Evolutionary conservation across 495 filamentous ascomycete genomes (phyloP), one percentile per base, ranked within the genome.

Genomic region (Staphylotrichum longicolle): DNA sequence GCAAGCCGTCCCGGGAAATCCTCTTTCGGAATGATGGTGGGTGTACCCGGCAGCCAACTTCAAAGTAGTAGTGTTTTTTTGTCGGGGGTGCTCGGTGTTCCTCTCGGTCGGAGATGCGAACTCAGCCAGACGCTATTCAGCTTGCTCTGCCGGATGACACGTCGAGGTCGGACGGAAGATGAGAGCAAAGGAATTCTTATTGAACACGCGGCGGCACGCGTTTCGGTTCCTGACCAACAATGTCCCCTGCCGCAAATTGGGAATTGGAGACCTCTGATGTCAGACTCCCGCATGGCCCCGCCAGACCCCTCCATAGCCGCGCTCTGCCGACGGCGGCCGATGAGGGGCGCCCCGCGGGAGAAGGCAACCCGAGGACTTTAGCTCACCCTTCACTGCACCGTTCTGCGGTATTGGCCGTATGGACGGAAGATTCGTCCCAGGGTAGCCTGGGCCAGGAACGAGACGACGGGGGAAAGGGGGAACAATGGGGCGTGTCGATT

Each of bases 1-100:
- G 58, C 61, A 54, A 5, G 49, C 12, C 61, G 57, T 65, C 68
- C 68, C 68, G 68, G 66, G 62, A 71, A 71, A 68, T 71, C 66
- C 64, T 65, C 66, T 71, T 68, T 64, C 54, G 50, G 58, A 33
- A 41, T 14, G 41, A 11, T 2, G 7, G 5, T 10, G 40, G 27
- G 20, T 44, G 41, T 53, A 27, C 20, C 20, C 20, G 20, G 20
- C 20, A 27, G 20, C 20, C 20, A 27, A 27, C 20, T 27, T 27
- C 20, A 27, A 27, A 27, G 20, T 27, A 27, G 20, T 27, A 27
- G 20, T 27, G 20, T 27, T 27, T 27, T 27, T 27, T 27, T 27
- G 20, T 27, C 20, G 20, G 37, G 37, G 10, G 37, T 10, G 37
- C 37, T 10, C 37, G 37, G 37, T 39, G 37, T 39, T 39, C 37